Evolutionary conservation across 106 monocot genomes (phyloP).

Genomic region (Narthecium ossifragum): DNA sequence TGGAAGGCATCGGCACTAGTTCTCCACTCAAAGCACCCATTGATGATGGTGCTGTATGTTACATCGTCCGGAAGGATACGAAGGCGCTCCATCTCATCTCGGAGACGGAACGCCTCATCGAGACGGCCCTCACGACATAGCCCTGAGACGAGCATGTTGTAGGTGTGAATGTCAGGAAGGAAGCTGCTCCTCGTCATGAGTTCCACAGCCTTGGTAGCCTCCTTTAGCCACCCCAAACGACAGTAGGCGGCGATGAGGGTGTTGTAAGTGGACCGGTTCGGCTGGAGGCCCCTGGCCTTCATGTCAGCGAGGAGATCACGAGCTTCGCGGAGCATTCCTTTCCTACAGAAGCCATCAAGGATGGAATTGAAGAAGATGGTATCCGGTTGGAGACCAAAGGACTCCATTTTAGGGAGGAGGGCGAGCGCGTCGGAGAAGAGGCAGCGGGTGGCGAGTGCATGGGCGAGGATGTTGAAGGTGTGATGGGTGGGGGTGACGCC

Average conservation of each 20-base stretch:
- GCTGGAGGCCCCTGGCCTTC: conserved; percentile 48
- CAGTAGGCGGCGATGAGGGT: conserved; percentile 66
- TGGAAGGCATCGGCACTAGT: conserved; percentile 31
- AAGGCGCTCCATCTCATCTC: conserved; percentile 64
- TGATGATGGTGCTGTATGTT: conserved; percentile 74
- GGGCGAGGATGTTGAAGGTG: conserved; percentile 82
- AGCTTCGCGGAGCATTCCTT: conserved; percentile 71
- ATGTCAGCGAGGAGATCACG: conserved; percentile 60
- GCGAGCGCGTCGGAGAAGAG: conserved; percentile 41
- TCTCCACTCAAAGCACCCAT: conserved; percentile 57
- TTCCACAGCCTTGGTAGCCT: conserved; percentile 59
- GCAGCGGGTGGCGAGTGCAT: conserved; percentile 28
- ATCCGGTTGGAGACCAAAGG: conserved; percentile 50
- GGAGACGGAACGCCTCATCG: conserved; percentile 65
- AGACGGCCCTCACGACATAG: conserved; percentile 57
- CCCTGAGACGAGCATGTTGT: conserved; percentile 73
- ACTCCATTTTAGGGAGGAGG: conserved; percentile 35
- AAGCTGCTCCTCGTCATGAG: conserved; percentile 54
- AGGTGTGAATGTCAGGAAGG: conserved; percentile 69
- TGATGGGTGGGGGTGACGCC: conserved; percentile 41
- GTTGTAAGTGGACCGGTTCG: conserved; percentile 63
- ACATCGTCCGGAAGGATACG: conserved; percentile 49
- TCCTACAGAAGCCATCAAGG: conserved; percentile 56
- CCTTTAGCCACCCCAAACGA: conserved; percentile 71
- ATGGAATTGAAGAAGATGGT: conserved; percentile 76